Conservation (phyloP, 257 asterid species). For the Solanum virginianum region DNA sequence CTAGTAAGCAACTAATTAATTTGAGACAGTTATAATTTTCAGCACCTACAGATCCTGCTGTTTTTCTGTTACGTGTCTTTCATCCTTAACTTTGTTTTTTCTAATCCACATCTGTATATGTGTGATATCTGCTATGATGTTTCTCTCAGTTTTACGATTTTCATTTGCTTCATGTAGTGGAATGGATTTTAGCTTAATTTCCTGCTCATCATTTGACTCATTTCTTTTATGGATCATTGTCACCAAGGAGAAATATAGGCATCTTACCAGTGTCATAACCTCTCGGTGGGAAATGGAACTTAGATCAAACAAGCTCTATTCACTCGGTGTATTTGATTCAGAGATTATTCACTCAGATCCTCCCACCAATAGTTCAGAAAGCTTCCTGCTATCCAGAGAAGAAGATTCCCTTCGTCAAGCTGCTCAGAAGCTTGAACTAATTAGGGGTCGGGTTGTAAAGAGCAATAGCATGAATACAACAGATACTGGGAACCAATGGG, state of each 20-base stretch:
- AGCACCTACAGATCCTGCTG: not conserved
- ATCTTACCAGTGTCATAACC: no score
- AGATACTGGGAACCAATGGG: conserved; percentile 30
- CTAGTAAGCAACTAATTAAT: not conserved
- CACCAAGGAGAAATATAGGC: no score
- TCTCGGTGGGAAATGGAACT: no score
- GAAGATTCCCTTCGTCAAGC: conserved; percentile 39
- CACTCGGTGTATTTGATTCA: conserved; percentile 4
- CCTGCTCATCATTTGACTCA: not conserved
- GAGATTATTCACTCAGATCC: conserved; percentile 7
- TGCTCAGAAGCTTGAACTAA: conserved; percentile 29
- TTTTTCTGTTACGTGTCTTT: not conserved
- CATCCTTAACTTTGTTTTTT: not conserved
- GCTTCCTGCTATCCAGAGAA: conserved; percentile 26
- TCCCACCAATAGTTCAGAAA: not conserved
- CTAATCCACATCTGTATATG: not conserved
- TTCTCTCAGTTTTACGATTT: not conserved
- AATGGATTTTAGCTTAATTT: not conserved
- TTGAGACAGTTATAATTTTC: not conserved
- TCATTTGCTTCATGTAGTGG: not conserved
- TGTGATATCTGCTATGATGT: not conserved
- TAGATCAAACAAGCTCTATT: no score
- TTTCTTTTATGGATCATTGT: conserved; percentile 3
- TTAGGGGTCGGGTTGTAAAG: conserved; percentile 14
- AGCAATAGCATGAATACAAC: conserved; percentile 6